Percentiles rank a stretch among this genome's conserved stretches.
Evolutionary conservation across 805 yeast species (phyloP).

Genomic region (Candida boidinii): DNA sequence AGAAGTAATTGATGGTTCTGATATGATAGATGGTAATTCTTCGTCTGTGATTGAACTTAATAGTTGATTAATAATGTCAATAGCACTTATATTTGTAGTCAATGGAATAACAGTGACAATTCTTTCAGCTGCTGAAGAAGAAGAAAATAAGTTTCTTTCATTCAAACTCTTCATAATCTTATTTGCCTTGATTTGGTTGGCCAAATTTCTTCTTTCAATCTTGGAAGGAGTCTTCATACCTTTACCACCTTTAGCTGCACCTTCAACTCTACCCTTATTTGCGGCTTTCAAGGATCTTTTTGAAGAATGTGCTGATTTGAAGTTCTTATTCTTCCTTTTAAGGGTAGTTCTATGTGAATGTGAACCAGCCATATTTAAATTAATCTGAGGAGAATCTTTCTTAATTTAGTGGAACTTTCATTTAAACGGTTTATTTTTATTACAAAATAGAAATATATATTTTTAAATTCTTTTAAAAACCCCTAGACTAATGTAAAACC

Average conservation of each 20-base stretch:
- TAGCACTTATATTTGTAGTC: slow-evolving; percentile 57
- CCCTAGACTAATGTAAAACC: too few relatives aligned
- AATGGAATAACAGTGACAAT: slow-evolving; percentile 75
- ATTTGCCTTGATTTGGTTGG: slow-evolving; percentile 67
- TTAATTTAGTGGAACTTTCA: too few relatives aligned
- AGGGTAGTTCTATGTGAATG: slow-evolving; percentile 80
- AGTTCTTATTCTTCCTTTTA: slow-evolving; percentile 80
- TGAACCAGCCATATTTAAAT: slow-evolving; percentile 43
- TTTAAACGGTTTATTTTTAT: too few relatives aligned
- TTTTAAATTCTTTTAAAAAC: too few relatives aligned
- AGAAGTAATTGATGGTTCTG: slow-evolving; percentile 42
- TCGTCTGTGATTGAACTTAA: slow-evolving; percentile 30
- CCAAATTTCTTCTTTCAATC: slow-evolving; percentile 65
- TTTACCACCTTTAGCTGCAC: slow-evolving; percentile 31
- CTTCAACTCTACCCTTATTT: slow-evolving; percentile 83
- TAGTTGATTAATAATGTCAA: slow-evolving; percentile 44
- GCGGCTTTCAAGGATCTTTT: slow-evolving; percentile 79
- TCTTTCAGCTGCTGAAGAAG: slow-evolving; percentile 66
- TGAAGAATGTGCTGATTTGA: slow-evolving; percentile 85
- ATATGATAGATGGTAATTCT: slow-evolving; percentile 23
- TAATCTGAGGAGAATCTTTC: too few relatives aligned
- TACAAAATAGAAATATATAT: too few relatives aligned
- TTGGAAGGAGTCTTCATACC: slow-evolving; percentile 31
- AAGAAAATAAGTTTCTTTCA: slow-evolving; percentile 63
- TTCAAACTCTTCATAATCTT: slow-evolving; percentile 57